Percentiles rank a stretch among this genome's conserved stretches.
phyloP scores from a whole-genome alignment of 352 stramenopile genomes.

The Phytophthora pisi region DNA sequence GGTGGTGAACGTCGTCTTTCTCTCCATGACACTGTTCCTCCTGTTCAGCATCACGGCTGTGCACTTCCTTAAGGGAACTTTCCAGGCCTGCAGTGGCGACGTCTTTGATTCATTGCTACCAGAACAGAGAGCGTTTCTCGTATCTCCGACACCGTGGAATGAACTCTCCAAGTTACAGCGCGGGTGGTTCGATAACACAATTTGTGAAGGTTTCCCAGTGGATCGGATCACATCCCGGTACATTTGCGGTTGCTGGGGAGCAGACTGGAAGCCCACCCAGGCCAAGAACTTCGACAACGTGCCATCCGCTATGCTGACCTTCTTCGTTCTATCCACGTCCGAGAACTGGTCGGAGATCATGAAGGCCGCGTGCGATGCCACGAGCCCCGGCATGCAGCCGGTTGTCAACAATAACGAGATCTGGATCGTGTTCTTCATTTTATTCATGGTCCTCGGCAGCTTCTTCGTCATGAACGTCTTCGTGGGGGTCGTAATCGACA shows the following conservation, averaged over 20 bases:
- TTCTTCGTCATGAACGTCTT: conserved; percentile 95
- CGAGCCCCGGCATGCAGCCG: conserved; percentile 90
- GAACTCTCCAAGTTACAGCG: conserved; percentile 33
- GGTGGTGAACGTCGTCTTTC: conserved; percentile 84
- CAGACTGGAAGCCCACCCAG: conserved; percentile 45
- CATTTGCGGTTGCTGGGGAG: conserved; percentile 61
- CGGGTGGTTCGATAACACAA: conserved; percentile 48
- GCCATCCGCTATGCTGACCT: conserved; percentile 62
- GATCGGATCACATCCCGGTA: conserved; percentile 57
- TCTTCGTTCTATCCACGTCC: conserved; percentile 93
- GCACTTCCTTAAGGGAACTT: conserved; percentile 91
- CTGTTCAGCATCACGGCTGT: conserved; percentile 95
- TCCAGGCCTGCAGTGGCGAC: conserved; percentile 74
- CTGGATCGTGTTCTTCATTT: conserved; percentile 85
- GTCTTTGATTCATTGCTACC: conserved; percentile 44
- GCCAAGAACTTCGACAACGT: conserved; percentile 88
- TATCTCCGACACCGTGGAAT: conserved; percentile 42
- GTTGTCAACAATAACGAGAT: conserved; percentile 71
- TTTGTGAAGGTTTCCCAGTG: conserved; percentile 40
- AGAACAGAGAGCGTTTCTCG: conserved; percentile 46
- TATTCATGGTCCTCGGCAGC: conserved; percentile 91
- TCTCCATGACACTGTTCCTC: conserved; percentile 92
- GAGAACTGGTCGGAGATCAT: conserved; percentile 92
- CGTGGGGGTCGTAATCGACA: conserved; percentile 93
- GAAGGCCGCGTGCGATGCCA: conserved; percentile 84